Conservation (phyloP, 352 stramenopile species). For the Phytopythium boreale region DNA sequence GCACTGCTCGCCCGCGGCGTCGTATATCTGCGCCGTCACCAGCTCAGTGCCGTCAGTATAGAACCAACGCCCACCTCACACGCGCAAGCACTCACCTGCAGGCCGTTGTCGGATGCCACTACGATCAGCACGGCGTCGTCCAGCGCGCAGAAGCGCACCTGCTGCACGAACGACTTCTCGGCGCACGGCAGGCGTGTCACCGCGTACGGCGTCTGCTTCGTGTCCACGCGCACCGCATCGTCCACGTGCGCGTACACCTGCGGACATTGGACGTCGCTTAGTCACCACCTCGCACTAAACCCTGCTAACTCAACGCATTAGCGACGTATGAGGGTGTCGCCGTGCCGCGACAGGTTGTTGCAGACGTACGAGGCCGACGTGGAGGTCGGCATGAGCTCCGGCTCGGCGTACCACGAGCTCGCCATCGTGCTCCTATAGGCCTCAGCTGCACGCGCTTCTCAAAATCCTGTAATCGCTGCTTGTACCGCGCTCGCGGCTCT, state of each 20-base stretch:
- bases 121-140: constrained; percentile 48
- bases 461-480: too few relatives aligned
- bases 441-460: too few relatives aligned
- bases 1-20: constrained; percentile 48
- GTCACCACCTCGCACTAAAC: not conserved
- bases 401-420: constrained; percentile 44
- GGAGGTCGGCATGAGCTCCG: constrained; percentile 38
- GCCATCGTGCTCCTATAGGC: constrained; percentile 14
- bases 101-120: constrained; percentile 55
- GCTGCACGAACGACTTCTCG: constrained; percentile 52
- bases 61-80: not conserved
- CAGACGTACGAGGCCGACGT: constrained; percentile 49
- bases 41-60: not conserved
- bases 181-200: constrained; percentile 37
- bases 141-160: constrained; percentile 61
- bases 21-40: constrained; percentile 43
- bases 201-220: constrained; percentile 34
- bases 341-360: constrained; percentile 51
- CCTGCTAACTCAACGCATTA: too few relatives aligned
- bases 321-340: constrained; percentile 32
- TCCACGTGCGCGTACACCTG: constrained; percentile 49
- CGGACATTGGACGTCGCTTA: not conserved
- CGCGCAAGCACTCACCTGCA: constrained; percentile 30
- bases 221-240: constrained; percentile 43
- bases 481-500: too few relatives aligned